phyloP scores from a whole-genome alignment of 2,329 filamentous ascomycete genomes.

The Exophiala sp. region DNA sequence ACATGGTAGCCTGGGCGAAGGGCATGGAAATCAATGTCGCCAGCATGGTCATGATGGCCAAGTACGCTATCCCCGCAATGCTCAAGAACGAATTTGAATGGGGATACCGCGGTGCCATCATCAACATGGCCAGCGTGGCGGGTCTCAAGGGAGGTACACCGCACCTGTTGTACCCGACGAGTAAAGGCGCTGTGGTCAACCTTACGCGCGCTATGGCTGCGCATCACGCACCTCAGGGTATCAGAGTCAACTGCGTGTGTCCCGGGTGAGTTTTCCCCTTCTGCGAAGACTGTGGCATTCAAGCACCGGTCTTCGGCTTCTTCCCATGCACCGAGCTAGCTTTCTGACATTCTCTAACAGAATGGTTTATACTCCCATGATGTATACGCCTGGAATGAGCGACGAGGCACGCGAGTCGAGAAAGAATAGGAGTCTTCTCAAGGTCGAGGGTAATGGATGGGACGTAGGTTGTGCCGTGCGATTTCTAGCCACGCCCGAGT shows the following conservation, averaged over 20 bases:
- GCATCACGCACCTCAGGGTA: slow-evolving; percentile 50
- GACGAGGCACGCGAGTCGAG: slow-evolving; percentile 49
- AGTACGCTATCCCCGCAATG: slow-evolving; percentile 61
- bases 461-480: slow-evolving; percentile 51
- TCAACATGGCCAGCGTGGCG: slow-evolving; percentile 63
- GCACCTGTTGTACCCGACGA: slow-evolving; percentile 52
- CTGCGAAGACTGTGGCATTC: too few species aligned
- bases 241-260: slow-evolving; percentile 56
- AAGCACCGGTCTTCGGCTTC: too few species aligned
- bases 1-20: slow-evolving; percentile 56
- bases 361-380: slow-evolving; percentile 53
- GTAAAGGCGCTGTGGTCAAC: slow-evolving; percentile 54
- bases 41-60: slow-evolving; percentile 64
- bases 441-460: slow-evolving; percentile 54
- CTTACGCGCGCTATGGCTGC: slow-evolving; percentile 57
- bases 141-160: slow-evolving; percentile 55
- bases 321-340: too few species aligned
- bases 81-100: slow-evolving; percentile 46
- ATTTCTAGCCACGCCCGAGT: slow-evolving; percentile 52
- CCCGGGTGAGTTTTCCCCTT: slow-evolving; percentile 32
- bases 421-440: slow-evolving; percentile 49
- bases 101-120: slow-evolving; percentile 48
- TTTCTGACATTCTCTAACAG: slow-evolving; percentile 18
- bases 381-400: slow-evolving; percentile 55
- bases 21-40: slow-evolving; percentile 61